Evolutionary conservation across 2,329 filamentous ascomycete species (phyloP).

Genomic region (Blumeriella jaapii): DNA sequence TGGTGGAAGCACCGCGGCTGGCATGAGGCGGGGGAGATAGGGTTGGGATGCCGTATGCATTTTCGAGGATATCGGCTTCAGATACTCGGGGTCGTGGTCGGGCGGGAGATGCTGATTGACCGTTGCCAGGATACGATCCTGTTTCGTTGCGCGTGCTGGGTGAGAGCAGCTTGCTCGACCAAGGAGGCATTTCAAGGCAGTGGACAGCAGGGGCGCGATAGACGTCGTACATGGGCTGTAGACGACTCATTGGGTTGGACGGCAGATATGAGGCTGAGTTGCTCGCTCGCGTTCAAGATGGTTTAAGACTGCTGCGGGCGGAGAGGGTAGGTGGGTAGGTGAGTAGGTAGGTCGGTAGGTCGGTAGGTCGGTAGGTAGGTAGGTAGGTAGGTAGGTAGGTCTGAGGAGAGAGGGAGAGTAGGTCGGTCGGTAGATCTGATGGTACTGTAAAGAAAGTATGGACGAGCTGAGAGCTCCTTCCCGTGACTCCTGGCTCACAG

Average conservation of each 20-base stretch:
- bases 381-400: no score
- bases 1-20: constrained; percentile 8
- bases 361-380: no score
- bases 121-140: constrained; percentile 4
- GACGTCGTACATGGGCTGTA: constrained; percentile 11
- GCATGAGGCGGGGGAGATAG: constrained; percentile 12
- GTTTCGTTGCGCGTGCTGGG: constrained; percentile 21
- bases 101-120: constrained; percentile 13
- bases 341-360: no score
- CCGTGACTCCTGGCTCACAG: no score
- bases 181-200: constrained; percentile 25
- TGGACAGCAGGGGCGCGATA: constrained; percentile 9
- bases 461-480: no score
- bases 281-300: no score
- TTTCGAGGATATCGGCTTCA: constrained; percentile 25
- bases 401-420: no score
- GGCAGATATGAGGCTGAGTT: constrained; percentile 1
- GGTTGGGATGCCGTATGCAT: constrained; percentile 25
- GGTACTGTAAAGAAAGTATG: no score
- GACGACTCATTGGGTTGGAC: constrained; percentile 15
- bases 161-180: constrained; percentile 23
- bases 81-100: constrained; percentile 19
- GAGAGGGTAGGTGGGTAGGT: no score
- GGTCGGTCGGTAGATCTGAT: no score
- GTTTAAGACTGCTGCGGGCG: no score